Conservation (phyloP, 1,284 basidiomycete genomes). For the Neotropicomus parvogracilis region DNA sequence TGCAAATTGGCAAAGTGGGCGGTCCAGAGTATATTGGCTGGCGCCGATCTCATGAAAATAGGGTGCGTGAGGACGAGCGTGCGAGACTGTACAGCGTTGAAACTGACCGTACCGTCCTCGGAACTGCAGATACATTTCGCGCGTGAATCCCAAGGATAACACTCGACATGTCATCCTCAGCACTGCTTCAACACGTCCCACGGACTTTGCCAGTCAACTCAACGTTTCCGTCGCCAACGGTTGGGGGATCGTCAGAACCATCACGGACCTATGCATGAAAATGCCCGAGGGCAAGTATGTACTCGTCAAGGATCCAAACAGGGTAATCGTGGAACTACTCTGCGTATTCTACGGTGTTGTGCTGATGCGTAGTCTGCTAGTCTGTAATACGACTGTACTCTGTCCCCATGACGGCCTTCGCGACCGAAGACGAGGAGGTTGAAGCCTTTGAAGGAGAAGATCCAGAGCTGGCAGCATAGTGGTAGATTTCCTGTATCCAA, state of each 20-base stretch:
- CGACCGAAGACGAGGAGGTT: constrained; percentile 58
- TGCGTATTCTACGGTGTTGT: constrained; percentile 3
- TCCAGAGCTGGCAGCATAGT: constrained; percentile 35
- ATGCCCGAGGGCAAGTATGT: constrained; percentile 97
- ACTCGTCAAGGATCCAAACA: constrained; percentile 94
- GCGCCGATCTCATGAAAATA: constrained; percentile 97
- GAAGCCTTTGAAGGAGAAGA: constrained; percentile 51
- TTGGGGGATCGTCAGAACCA: constrained; percentile 96
- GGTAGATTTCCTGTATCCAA: constrained; percentile 10
- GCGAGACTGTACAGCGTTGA: constrained; percentile 5
- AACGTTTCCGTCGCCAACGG: constrained; percentile 95
- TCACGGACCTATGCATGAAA: constrained; percentile 90
- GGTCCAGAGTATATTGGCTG: constrained; percentile 92
- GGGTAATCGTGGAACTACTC: constrained; percentile 46
- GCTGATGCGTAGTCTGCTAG: constrained; percentile 41
- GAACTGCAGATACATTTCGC: constrained; percentile 79
- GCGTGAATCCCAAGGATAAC: constrained; percentile 90
- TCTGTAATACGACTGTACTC: constrained; percentile 92
- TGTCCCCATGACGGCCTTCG: constrained; percentile 86
- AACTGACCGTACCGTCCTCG: constrained; percentile 11
- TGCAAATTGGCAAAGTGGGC: constrained; percentile 98
- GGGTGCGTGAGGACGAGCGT: constrained; percentile 55
- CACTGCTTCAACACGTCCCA: constrained; percentile 91
- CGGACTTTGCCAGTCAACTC: constrained; percentile 92
- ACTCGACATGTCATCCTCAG: constrained; percentile 95